Evolutionary conservation across 176 grass and related monocot species (phyloP).

Genomic region (Themeda triandra): DNA sequence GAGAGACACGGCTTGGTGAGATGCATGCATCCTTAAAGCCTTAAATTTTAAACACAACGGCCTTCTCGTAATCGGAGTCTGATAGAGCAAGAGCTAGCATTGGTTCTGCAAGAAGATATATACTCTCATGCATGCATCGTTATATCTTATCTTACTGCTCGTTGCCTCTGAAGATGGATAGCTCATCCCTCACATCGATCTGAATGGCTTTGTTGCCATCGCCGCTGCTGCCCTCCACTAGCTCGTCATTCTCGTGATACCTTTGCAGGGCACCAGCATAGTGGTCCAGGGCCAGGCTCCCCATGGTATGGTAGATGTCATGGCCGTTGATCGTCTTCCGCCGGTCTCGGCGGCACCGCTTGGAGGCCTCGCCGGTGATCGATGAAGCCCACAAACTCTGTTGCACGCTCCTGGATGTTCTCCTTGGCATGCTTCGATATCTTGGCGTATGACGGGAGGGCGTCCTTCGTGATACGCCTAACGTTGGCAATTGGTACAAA

Average conservation of each 20-base stretch:
- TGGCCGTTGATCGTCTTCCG: conserved; percentile 79
- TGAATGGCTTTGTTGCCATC: background rate
- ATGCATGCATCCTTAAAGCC: no score
- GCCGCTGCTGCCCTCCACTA: conserved; percentile 13
- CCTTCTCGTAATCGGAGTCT: no score
- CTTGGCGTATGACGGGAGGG: conserved; percentile 36
- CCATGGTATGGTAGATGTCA: conserved; percentile 61
- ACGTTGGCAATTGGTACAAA: conserved; percentile 61
- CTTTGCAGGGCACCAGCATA: conserved; percentile 63
- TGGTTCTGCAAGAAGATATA: no score
- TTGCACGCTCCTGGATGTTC: conserved; percentile 69
- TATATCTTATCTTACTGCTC: background rate
- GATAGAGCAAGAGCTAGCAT: no score
- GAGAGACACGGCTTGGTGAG: no score
- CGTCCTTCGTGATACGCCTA: conserved; percentile 66
- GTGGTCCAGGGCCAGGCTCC: conserved; percentile 61
- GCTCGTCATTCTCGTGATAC: conserved; percentile 61
- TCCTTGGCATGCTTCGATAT: conserved; percentile 67
- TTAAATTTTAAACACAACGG: no score
- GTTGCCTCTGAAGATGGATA: conserved; percentile 47
- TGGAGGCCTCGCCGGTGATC: conserved; percentile 65
- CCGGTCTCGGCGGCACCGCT: conserved; percentile 53
- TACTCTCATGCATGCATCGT: no score
- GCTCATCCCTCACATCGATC: conserved; percentile 47
- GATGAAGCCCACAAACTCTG: conserved; percentile 81